Evolutionary conservation across 2,329 filamentous ascomycete species (phyloP).

Genomic region (Penicillium fuscoglaucum): DNA sequence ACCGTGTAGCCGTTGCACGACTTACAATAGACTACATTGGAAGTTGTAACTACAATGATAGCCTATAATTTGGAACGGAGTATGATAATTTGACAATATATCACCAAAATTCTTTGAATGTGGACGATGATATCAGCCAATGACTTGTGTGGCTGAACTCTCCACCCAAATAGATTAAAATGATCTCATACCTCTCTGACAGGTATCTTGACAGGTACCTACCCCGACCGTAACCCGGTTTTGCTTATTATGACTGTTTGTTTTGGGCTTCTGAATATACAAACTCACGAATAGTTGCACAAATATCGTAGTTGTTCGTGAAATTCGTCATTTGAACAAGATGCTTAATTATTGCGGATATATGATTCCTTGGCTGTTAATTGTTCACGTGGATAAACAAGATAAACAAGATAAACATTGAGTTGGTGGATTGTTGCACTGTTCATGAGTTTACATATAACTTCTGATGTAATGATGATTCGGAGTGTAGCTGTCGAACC

Average conservation of each 20-base stretch:
- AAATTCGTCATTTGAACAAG: not conserved
- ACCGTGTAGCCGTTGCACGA: not conserved
- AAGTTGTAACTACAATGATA: not conserved
- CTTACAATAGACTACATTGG: not conserved
- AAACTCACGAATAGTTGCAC: not conserved
- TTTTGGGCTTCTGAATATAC: not conserved
- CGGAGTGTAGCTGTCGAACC: constrained; percentile 3
- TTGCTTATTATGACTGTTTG: not conserved
- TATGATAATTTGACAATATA: not conserved
- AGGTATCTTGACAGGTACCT: not conserved
- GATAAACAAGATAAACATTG: not conserved
- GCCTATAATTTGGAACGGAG: not conserved
- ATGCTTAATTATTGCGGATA: not conserved
- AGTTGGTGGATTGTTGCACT: constrained; percentile 8
- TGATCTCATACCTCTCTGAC: constrained; percentile 25
- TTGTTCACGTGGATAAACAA: not conserved
- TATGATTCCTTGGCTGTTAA: too few relatives aligned
- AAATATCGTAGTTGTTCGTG: not conserved
- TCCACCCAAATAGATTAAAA: constrained; percentile 31
- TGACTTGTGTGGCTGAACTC: constrained; percentile 29
- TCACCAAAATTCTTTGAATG: not conserved
- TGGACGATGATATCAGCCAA: constrained; percentile 5
- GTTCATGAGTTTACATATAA: constrained; percentile 5
- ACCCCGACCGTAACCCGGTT: not conserved
- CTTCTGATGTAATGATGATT: constrained; percentile 28